Percentiles rank a stretch among this genome's conserved stretches.
Evolutionary conservation across 106 monocot genomes (phyloP).

Genomic region (Dioscorea zingiberensis): DNA sequence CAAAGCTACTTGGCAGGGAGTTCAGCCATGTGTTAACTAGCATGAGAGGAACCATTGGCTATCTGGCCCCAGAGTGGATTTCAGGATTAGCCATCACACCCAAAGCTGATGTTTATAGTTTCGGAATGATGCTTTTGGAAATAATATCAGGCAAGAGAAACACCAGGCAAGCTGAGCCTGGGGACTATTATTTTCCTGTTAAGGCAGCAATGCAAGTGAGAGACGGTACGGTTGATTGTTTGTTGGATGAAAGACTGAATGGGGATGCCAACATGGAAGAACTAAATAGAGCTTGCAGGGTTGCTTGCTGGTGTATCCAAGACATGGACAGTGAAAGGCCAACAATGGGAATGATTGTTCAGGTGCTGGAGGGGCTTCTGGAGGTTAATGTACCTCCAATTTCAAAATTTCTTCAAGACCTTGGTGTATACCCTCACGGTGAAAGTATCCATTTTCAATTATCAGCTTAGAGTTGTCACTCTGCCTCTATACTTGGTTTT

Average conservation of each 20-base stretch:
- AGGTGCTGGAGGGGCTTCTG: not conserved
- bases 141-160: conserved; percentile 2
- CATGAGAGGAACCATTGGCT: not conserved
- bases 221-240: not conserved
- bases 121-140: conserved; percentile 2
- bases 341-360: not conserved
- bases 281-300: not conserved
- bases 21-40: not conserved
- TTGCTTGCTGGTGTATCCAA: not conserved
- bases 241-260: not conserved
- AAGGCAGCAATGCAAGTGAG: not conserved
- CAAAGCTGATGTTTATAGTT: conserved; percentile 1
- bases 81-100: not conserved
- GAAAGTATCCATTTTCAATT: no score
- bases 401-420: not conserved
- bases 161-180: not conserved
- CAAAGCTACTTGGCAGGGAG: not conserved
- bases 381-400: not conserved
- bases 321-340: not conserved
- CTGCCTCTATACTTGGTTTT: no score
- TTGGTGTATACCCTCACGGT: not conserved
- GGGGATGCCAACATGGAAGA: not conserved
- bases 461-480: no score
- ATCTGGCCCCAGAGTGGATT: not conserved
- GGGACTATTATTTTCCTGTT: not conserved